Conservation (phyloP, 345 rosid species). For the Pistacia atlantica region DNA sequence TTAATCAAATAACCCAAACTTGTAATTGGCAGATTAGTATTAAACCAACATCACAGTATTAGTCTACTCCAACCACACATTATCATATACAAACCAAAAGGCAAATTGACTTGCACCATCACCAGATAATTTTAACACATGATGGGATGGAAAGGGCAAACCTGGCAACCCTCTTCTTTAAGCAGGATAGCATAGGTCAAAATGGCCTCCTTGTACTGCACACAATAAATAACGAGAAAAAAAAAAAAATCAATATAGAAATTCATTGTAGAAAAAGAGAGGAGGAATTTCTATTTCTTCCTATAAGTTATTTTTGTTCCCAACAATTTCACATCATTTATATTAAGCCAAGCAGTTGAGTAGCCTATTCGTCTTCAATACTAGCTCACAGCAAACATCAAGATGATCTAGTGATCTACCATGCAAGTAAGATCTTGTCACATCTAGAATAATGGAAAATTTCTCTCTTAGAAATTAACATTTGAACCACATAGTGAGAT, state of each 20-base stretch:
- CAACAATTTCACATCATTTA: no score
- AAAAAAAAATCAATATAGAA: not conserved
- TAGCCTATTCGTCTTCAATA: no score
- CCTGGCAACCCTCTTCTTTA: conserved; percentile 66
- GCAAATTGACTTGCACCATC: not conserved
- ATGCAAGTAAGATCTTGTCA: no score
- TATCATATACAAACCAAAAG: not conserved
- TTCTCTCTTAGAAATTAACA: no score
- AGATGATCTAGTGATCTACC: no score
- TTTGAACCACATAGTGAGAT: no score
- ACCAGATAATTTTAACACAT: not conserved
- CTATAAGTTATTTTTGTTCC: not conserved
- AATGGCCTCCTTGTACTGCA: conserved; percentile 95
- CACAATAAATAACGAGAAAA: not conserved
- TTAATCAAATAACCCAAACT: not conserved
- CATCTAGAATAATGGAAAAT: no score
- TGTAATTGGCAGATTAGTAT: not conserved
- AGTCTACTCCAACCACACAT: not conserved
- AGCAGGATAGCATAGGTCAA: conserved; percentile 85
- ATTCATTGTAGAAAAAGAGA: not conserved
- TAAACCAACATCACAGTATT: not conserved
- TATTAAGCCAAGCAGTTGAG: no score
- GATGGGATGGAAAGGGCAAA: conserved; percentile 27
- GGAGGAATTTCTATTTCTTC: not conserved
- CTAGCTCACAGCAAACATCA: no score